Evolutionary conservation across 108 stramenopile species (phyloP), one percentile per base, ranked within the genome.

Genomic region (Chaetoceros muelleri): DNA sequence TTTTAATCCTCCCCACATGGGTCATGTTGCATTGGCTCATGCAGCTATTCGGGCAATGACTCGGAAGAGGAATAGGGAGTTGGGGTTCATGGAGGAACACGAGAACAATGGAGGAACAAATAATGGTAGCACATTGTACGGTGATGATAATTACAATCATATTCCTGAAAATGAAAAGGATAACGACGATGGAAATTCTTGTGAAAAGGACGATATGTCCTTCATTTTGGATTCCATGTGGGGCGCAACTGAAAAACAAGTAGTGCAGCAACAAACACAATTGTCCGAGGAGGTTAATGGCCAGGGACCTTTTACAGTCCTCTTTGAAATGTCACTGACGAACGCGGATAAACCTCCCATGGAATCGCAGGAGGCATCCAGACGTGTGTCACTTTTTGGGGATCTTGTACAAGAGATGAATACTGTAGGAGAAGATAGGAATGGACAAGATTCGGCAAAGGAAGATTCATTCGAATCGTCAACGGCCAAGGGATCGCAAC

Each of bases 1-100:
- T 60, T 95, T 89, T 58, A 89, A 91, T 71, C 94, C 94, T 21
- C 82, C 87, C 22, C 94, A 95, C 62, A 51, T 58, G 28, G 94
- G 91, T 30, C 94, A 95, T 66, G 54, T 79, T 22, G 46, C 57
- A 26, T 60, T 95, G 45, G 89, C 84, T 16, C 61, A 72, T 52
- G 90, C 89, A 5, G 85, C 90, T 7, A 65, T 74, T 3, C 28
- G 25, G 22, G 59, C 74, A 1, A 53, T 75, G 31, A 26, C 27
- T 8, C 29, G 57, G 19, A 57, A 45, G n/a, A 40, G 13, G 13
- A 5, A 40, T 5, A 61, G 34, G 28, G 55, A 52, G 28, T 45
- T 68, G 19, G 52, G 66, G 7, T 50, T 7, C 47, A 13, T 7
- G 13, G 69, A 73, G 19, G 28, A 40, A 25, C 45, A 53, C 22